Percentiles rank a stretch among this genome's conserved stretches.
phyloP scores from a whole-genome alignment of 2,329 filamentous ascomycete genomes.

The Plectosphaerella cucumerina region DNA sequence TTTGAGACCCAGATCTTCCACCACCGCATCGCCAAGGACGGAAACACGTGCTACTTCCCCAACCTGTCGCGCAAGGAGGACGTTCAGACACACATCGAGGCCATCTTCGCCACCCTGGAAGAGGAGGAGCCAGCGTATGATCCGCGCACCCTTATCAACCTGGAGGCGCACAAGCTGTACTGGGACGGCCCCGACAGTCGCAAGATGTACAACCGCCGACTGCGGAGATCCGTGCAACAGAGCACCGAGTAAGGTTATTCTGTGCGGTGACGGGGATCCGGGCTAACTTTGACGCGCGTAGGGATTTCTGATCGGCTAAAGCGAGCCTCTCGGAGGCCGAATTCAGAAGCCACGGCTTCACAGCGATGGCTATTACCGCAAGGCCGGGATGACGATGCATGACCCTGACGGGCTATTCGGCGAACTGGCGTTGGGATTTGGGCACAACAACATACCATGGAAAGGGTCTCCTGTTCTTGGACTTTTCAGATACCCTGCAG shows the following conservation, averaged over 20 bases:
- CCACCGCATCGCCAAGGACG: constrained; percentile 75
- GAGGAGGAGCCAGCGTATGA: constrained; percentile 87
- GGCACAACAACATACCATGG: neutral
- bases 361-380: neutral
- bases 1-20: constrained; percentile 84
- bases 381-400: neutral
- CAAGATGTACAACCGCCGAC: constrained; percentile 76
- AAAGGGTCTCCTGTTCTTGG: neutral
- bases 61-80: constrained; percentile 62
- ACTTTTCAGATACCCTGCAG: neutral
- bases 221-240: constrained; percentile 72
- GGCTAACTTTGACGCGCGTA: neutral
- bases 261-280: neutral
- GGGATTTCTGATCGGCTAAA: neutral
- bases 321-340: too few relatives aligned
- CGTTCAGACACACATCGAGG: constrained; percentile 76
- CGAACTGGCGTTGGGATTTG: neutral
- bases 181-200: constrained; percentile 79
- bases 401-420: neutral
- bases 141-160: constrained; percentile 80
- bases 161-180: constrained; percentile 78
- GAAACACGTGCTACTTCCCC: constrained; percentile 78
- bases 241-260: constrained; percentile 52
- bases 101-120: constrained; percentile 77
- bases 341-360: too few relatives aligned